A percentile compares a stretch with the other conserved stretches of the same genome.
Evolutionary conservation across 805 yeast species (phyloP).

Genomic region (Candida pini): DNA sequence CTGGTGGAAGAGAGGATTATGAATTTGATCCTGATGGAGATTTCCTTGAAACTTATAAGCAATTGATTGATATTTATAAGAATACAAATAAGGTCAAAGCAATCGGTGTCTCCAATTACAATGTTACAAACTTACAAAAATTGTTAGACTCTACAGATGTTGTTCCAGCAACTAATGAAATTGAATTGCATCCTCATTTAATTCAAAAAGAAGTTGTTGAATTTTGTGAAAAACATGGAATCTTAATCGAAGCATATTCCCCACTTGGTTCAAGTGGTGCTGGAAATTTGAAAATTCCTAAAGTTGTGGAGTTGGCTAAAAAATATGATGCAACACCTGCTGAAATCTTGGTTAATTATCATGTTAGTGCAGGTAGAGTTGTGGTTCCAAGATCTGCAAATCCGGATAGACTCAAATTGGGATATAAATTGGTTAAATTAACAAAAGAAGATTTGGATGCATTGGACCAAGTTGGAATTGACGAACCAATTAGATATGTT

Average conservation of each 20-base stretch:
- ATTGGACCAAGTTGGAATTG: slow-evolving; percentile 26
- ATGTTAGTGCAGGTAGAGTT: slow-evolving; percentile 54
- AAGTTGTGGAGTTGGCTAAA: slow-evolving; percentile 47
- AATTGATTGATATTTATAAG: slow-evolving; percentile 65
- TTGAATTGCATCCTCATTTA: slow-evolving; percentile 45
- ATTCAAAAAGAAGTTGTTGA: slow-evolving; percentile 36
- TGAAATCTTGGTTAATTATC: slow-evolving; percentile 59
- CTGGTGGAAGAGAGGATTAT: slow-evolving; percentile 35
- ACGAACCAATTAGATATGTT: slow-evolving; percentile 29
- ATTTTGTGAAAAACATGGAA: slow-evolving; percentile 32
- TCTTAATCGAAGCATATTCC: slow-evolving; percentile 48
- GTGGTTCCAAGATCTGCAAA: slow-evolving; percentile 70
- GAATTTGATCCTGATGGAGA: slow-evolving; percentile 80
- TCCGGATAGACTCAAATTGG: slow-evolving; percentile 48
- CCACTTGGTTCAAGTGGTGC: slow-evolving; percentile 66
- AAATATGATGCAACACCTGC: slow-evolving; percentile 49
- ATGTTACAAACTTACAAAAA: slow-evolving; percentile 33
- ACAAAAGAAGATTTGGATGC: slow-evolving; percentile 31
- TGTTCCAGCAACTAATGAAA: slow-evolving; percentile 51
- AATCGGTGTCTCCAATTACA: slow-evolving; percentile 56
- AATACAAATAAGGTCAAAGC: slow-evolving; percentile 43
- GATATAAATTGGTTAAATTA: slow-evolving; percentile 31
- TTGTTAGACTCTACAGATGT: slow-evolving; percentile 38
- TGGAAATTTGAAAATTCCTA: slow-evolving; percentile 49
- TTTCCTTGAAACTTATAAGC: slow-evolving; percentile 65